Base-by-base conservation (phyloP, 441 rosid species). In the Populus tomentosa region DNA sequence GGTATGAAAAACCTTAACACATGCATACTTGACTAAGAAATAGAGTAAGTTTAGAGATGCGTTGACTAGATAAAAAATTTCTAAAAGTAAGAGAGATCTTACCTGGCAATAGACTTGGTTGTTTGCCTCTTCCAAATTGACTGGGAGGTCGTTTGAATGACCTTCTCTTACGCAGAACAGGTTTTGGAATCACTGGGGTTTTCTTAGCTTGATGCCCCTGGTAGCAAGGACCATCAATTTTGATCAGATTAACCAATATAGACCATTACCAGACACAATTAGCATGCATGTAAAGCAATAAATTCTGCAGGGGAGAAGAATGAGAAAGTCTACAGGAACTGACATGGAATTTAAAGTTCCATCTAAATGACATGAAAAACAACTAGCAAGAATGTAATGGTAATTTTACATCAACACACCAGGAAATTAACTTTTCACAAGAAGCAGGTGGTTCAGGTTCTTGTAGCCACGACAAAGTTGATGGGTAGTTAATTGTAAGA, bases 81-180 rank as follows among this genome's bases (percentile, higher is more conserved):
- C 5, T 20, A 3, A 32, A 10, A 72, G 28, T 33, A 46, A 6
- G 10, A 40, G 4, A 18, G 8, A 18, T 78, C 71, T 71, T 74
- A 94, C 98, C 91, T 79, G 82, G 88, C 85, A 90, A 75, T 30
- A 85, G 67, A 69, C 75, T 84, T 33, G 82, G 86, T 75, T 87
- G 94, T 84, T 92, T 97, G 87, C 92, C 91, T 82, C 94, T 89
- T 77, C 97, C 97, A 74, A 73, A 81, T 67, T 87, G 91, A 81
- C 91, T 86, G 56, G 83, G 83, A 75, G 91, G 97, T 64, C 93
- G 90, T 81, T 91, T 97, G 80, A 91, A 88, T 8, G 99, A 88
- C 82, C 98, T 90, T 86, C 87, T 89, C 86, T 92, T 97, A 6
- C 95, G 98, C 33, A 89, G 77, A 75, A 83, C 84, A 70, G 93